Evolutionary conservation across 257 asterid genomes (phyloP), one percentile per base, ranked within the genome.

Genomic region (Galeopsis tetrahit): DNA sequence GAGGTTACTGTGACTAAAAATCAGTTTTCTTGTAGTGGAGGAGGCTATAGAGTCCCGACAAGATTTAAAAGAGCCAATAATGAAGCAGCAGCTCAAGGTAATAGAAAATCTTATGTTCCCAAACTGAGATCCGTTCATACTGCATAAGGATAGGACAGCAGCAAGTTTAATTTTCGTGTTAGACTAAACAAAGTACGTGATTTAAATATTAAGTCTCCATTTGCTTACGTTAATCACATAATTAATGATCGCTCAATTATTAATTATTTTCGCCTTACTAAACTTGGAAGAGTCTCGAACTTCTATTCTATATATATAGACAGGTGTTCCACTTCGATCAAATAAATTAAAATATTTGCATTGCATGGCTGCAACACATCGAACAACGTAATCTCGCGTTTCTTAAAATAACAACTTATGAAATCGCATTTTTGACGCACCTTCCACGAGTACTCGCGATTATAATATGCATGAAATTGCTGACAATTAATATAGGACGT

Each of bases 301-400:
- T 49, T 49, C 28, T 49, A 46, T 61, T 74, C 61, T 32, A 21
- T 42, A 57, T 72, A 59, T 21, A 21, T 43, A 13, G 86, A 84
- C 85, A 85, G 83, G 80, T 82, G 84, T 65, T 55, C 76, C 15
- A 38, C 33, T 74, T 62, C 53, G 38, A 64, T 62, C 55, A 53
- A 14, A 38, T 14, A 2, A 49, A 63, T 62, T 71, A 69, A 58
- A 69, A 73, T 65, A 72, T 52, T 17, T 73, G 61, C 36, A 79
- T 70, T 73, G 53, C 39, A 81, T 85, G 83, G 83, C 75, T 73
- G 64, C 70, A 70, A 63, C n/a, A 68, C 71, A 56, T 67, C 63
- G 40, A 69, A 67, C 3, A 68, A 73, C 84, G 72, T 68, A 62
- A 63, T 35, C 75, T 39, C 48, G 35, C 28, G 1, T 21, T 39